Evolutionary conservation across 2,329 filamentous ascomycete species (phyloP).

Genomic region (Ascochyta rabiei): DNA sequence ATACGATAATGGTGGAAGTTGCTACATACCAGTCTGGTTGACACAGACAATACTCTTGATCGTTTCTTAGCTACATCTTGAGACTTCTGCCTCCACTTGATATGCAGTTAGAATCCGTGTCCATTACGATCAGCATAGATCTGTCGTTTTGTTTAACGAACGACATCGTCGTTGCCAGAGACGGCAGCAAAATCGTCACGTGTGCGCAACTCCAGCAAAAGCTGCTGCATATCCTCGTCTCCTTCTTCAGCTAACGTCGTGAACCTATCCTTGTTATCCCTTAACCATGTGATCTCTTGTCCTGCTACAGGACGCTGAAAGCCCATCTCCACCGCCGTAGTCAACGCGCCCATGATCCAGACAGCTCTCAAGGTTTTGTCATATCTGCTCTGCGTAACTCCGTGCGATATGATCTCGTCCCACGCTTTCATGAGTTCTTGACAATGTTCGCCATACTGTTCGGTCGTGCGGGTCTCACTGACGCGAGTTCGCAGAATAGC

Average conservation of each 20-base stretch:
- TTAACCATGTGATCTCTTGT: conserved; percentile 3
- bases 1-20: too few species aligned
- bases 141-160: too few species aligned
- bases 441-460: conserved; percentile 6
- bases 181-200: conserved; percentile 2
- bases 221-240: conserved; percentile 1
- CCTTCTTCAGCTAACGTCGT: not conserved
- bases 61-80: too few species aligned
- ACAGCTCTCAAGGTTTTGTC: not conserved
- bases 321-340: conserved; percentile 9
- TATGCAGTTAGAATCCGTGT: too few species aligned
- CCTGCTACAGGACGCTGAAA: conserved; percentile 3
- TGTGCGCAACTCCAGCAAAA: not conserved
- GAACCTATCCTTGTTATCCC: not conserved
- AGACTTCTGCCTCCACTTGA: too few species aligned
- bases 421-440: not conserved
- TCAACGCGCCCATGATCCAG: conserved; percentile 6
- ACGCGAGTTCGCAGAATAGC: conserved; percentile 3
- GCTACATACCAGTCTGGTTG: too few species aligned
- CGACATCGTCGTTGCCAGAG: too few species aligned
- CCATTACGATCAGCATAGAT: too few species aligned
- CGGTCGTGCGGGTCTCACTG: not conserved
- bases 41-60: too few species aligned
- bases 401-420: not conserved
- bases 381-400: not conserved